These are phyloP conservation scores for Yamadazyma sp. DNA, from an alignment of 805 yeast species.

Conservation along the genomic window DNA sequence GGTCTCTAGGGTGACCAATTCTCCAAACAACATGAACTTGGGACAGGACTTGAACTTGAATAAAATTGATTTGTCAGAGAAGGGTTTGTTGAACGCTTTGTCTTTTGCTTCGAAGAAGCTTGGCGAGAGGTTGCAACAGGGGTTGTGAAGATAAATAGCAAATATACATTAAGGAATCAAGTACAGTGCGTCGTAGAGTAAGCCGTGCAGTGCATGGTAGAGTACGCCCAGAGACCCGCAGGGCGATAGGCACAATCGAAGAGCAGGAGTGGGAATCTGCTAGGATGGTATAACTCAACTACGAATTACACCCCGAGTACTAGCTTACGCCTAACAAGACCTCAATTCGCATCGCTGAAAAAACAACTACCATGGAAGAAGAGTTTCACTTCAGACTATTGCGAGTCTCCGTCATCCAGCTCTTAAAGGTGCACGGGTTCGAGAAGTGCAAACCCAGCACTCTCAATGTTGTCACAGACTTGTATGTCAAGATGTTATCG, in stretches of 20 bases:
- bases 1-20: slow-evolving; percentile 86
- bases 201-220: no score
- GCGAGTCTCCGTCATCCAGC: slow-evolving; percentile 47
- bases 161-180: no score
- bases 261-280: no score
- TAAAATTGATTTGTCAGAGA: slow-evolving; percentile 66
- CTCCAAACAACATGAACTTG: slow-evolving; percentile 51
- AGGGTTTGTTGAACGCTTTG: slow-evolving; percentile 79
- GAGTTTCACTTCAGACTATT: slow-evolving; percentile 39
- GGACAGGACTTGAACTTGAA: slow-evolving; percentile 56
- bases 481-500: slow-evolving; percentile 63
- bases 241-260: no score
- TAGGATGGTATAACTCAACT: no score
- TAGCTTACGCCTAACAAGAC: no score
- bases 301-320: no score
- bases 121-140: slow-evolving; percentile 47
- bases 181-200: no score
- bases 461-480: slow-evolving; percentile 74
- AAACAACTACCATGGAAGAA: slow-evolving; percentile 29
- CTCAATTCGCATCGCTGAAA: slow-evolving; percentile 1
- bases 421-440: slow-evolving; percentile 79
- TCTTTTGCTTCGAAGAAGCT: slow-evolving; percentile 79
- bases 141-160: no score
- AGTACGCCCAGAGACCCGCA: no score
- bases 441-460: slow-evolving; percentile 72